These are phyloP conservation scores for Cordyceps cateniannulata DNA, from an alignment of 2,329 filamentous ascomycete species.

Conservation along the genomic window DNA sequence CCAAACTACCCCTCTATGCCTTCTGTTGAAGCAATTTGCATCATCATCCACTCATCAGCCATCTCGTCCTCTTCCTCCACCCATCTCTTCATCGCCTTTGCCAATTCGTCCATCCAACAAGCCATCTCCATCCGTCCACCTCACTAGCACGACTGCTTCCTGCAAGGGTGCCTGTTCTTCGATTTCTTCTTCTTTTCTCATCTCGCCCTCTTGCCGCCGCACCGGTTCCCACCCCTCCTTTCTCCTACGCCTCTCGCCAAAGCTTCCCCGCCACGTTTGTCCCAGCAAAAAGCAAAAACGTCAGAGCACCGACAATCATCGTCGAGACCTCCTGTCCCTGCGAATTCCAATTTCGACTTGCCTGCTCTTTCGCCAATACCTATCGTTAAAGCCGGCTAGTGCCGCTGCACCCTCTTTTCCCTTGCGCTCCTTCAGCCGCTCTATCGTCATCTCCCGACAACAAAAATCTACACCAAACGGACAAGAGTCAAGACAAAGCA, in stretches of 20 bases:
- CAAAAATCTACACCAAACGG: neutral
- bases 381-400: constrained; percentile 7
- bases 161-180: neutral
- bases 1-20: neutral
- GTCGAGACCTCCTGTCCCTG: neutral
- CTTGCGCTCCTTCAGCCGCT: constrained; percentile 6
- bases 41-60: neutral
- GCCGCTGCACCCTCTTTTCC: neutral
- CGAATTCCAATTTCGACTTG: neutral
- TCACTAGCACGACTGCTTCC: neutral
- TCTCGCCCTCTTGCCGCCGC: neutral
- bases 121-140: neutral
- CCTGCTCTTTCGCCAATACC: neutral
- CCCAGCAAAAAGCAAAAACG: neutral
- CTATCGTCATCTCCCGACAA: neutral
- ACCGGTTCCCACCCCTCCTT: neutral
- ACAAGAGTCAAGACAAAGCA: neutral
- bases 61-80: constrained; percentile 2
- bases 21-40: no score
- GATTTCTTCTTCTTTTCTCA: neutral
- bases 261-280: constrained; percentile 6
- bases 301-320: neutral
- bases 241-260: neutral
- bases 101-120: neutral
- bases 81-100: neutral